Evolutionary conservation across 2,329 filamentous ascomycete species (phyloP), one percentile per base, ranked within the genome.

Genomic region (Curvularia hawaiiensis): DNA sequence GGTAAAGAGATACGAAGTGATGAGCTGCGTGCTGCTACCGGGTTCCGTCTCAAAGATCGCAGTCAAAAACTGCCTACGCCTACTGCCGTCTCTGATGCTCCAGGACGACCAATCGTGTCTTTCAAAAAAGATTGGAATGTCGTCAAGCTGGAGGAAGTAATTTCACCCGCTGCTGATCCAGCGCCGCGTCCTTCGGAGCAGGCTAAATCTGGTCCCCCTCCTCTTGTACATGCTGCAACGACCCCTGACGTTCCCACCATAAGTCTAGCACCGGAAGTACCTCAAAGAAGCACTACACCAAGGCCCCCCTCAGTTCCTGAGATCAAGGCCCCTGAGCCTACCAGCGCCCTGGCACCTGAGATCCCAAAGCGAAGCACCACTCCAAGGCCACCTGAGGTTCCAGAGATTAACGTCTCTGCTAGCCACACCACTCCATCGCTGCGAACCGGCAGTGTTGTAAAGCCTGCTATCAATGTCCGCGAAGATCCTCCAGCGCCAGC

Each of bases 41-140:
- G 90, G 78, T 96, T 96, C 85, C 89, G 83, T 74, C 81, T 95
- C 63, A 92, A 88, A 75, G 92, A 97, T 77, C 88, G 93, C 72
- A 97, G 92, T 77, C 79, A 88, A 56, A 96, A 91, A 74, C 82
- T 98, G 61, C 94, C 93, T 28, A 94, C 90, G 71, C 94, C 94
- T 64, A 91, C 90, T 53, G 89, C 91, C 71, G 93, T 98, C 77
- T 97, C 92, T 80, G 90, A 97, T 79, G 90, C 85, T 72, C 90
- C 90, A 68, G 92, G 92, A 68, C 88, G 94, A 74, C 94, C 94
- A 62, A 98, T 98, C 82, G 94, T 98, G 83, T 98, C 94, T 84
- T 98, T 98, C 83, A 86, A 96, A 79, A 85, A 85, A 71, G 85
- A 89, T 74, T 97, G 91, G 88, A 85, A 85, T 74, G 87, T 90